Base-by-base conservation (phyloP, 441 rosid species). In the Populus trichocarpa region DNA sequence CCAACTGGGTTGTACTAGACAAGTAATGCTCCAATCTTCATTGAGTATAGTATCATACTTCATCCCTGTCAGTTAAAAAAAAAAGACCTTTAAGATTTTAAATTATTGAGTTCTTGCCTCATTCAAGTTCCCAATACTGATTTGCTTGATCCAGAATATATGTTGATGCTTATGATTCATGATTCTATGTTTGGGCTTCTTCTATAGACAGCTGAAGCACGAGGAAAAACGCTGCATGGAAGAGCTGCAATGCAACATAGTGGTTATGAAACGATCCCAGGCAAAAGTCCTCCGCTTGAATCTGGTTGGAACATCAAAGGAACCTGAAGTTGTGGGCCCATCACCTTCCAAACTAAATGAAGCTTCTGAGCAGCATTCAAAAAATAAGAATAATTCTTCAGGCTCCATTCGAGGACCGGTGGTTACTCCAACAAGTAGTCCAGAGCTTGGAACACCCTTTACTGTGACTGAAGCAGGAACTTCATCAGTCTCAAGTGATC, bases 1-100 rank as follows among this genome's bases (percentile, higher is more conserved):
- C 99, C 40, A 93, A 84, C 80, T 97, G 99, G 99, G 99, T 97
- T 57, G 93, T 97, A 23, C 78, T 97, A 72, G 99, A 97, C 91
- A 95, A 90, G 99, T 97, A 93, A 88, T 68, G 30, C 26, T 68
- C 79, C 50, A 8, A 5, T 30, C 22, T 74, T 63, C 71, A 67
- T 23, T 40, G 28, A 16, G 7, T 40, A 7, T 11, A 22, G 23
- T n/a, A 16, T 25, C 28, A 70, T 64, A 69, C 33, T 61, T 78
- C 38, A 59, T 22, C 38, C 71, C 11, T 65, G 78, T 46, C 67
- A 63, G 14, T 63, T 22, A 22, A 30, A 61, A 40, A 74, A 61
- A 20, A 53, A 32, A 38, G 14, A 70, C 22, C 64, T 73, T 42
- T 69, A 46, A 53, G 12, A 53, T 68, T 63, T 20, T 33, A 33